Base-by-base conservation (phyloP, 305 asterid genomes). In the Withania somnifera region DNA sequence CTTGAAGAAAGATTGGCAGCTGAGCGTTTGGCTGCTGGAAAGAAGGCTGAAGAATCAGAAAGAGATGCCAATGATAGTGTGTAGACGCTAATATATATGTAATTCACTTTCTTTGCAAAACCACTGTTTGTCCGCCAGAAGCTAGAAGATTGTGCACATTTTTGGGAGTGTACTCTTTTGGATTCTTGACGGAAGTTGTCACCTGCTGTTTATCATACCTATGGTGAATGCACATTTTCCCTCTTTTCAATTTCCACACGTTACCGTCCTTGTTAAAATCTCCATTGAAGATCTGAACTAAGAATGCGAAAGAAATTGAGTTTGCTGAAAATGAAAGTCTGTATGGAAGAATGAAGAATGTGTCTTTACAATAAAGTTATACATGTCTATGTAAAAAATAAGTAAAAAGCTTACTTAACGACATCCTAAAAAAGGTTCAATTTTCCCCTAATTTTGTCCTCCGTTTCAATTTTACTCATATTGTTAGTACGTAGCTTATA, bases 1-100 rank as follows among this genome's bases (percentile, higher is more conserved):
- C 92, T 94, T 3, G 97, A 94, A 87, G 98, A 94, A 89, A 91
- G 97, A 89, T 84, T 91, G 87, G 96, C 96, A 63, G 89, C 95
- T 22, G 95, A 94, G 89, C 88, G 89, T 84, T 82, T 91, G 83
- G 89, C 85, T 79, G 87, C 93, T 82, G 88, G 89, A 28, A 93
- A 86, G 73, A 93, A 54, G 86, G 78, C 88, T 1, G 91, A 86
- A 78, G 97, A 88, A 50, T 75, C 90, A 19, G 86, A 85, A 76
- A 86, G 66, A 58, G 97, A 91, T 86, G 94, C 90, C 45, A 82
- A 86, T 11, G 95, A 92, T 63, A 92, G 88, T 79, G 95, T 93
- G 78, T 94, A 91, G 80, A 83, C 47, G 79, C 56, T 24, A 24
- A 73, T 42, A 67, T 69, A 69, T 82, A 42, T 82, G 30, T 47